phyloP scores from a whole-genome alignment of 371 early-diverging fungal genomes.

The Fennellomyces sp. region DNA sequence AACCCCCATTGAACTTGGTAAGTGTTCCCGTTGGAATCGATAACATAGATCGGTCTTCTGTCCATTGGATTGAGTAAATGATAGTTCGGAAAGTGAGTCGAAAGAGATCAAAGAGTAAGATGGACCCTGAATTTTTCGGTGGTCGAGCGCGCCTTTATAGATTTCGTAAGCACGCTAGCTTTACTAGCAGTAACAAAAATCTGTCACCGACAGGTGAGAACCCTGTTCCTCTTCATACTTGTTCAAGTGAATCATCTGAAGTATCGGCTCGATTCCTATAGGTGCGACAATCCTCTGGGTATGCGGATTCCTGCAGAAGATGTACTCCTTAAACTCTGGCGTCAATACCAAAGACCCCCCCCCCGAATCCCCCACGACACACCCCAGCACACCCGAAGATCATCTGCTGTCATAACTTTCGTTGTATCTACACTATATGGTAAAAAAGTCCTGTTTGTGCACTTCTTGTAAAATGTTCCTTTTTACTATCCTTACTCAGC shows the following conservation, averaged over 20 bases:
- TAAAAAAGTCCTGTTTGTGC: too few relatives aligned
- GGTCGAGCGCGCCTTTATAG: too few relatives aligned
- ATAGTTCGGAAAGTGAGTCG: too few relatives aligned
- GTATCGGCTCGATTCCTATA: not conserved
- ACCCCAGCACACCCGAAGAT: constrained; percentile 5
- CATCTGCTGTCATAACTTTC: not conserved
- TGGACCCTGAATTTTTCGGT: not conserved
- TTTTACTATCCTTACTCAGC: not conserved
- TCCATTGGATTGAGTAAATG: too few relatives aligned
- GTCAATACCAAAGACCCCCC: not conserved
- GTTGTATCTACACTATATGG: too few relatives aligned
- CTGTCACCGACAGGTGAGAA: too few relatives aligned
- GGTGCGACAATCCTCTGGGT: constrained; percentile 7
- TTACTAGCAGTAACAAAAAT: too few relatives aligned
- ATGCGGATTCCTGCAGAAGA: not conserved
- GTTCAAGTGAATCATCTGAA: not conserved
- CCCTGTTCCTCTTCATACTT: not conserved
- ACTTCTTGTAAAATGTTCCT: too few relatives aligned
- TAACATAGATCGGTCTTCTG: not conserved
- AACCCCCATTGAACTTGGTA: constrained; percentile 41
- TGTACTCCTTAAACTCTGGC: not conserved
- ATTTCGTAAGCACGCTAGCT: too few relatives aligned
- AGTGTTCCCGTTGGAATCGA: not conserved
- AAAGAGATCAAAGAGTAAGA: not conserved
- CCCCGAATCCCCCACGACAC: not conserved